Evolutionary conservation across 768 basidiomycete species (phyloP).

Genomic region (Kondoa subrosea): DNA sequence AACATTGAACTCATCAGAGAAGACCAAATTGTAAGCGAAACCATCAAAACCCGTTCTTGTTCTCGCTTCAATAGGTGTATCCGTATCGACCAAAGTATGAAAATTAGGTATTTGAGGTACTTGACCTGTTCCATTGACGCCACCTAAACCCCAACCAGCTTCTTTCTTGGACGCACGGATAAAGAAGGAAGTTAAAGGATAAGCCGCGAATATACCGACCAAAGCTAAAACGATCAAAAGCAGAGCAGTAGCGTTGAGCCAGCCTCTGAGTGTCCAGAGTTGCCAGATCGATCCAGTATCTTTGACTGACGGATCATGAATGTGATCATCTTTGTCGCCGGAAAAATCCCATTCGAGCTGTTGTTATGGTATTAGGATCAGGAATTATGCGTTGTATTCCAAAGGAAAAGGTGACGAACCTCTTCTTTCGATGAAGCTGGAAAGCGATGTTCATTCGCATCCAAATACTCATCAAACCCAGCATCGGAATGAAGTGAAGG

Average conservation of each 20-base stretch:
- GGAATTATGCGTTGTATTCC: too few relatives aligned
- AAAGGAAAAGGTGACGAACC: too few relatives aligned
- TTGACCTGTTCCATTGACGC: slow-evolving; percentile 60
- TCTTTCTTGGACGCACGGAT: slow-evolving; percentile 23
- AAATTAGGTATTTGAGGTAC: slow-evolving; percentile 33
- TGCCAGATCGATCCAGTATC: slow-evolving; percentile 3
- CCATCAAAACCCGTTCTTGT: slow-evolving; percentile 61
- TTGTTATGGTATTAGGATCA: too few relatives aligned
- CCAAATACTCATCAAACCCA: neutral
- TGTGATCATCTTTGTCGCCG: neutral
- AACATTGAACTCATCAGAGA: slow-evolving; percentile 73
- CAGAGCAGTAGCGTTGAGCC: slow-evolving; percentile 60
- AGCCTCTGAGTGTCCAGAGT: slow-evolving; percentile 64
- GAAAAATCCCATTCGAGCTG: neutral
- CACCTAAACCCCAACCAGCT: slow-evolving; percentile 56
- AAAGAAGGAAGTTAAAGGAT: slow-evolving; percentile 58
- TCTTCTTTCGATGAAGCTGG: neutral
- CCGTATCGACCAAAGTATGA: slow-evolving; percentile 50
- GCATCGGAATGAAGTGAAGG: neutral
- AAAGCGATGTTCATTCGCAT: neutral
- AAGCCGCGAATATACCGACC: slow-evolving; percentile 67
- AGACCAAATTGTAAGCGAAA: slow-evolving; percentile 57
- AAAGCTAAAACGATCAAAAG: slow-evolving; percentile 51
- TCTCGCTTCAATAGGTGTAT: slow-evolving; percentile 47
- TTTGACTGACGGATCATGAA: neutral